Base-by-base conservation (phyloP, 2,329 filamentous ascomycete species). In the Hymenoscyphus fructigenus region DNA sequence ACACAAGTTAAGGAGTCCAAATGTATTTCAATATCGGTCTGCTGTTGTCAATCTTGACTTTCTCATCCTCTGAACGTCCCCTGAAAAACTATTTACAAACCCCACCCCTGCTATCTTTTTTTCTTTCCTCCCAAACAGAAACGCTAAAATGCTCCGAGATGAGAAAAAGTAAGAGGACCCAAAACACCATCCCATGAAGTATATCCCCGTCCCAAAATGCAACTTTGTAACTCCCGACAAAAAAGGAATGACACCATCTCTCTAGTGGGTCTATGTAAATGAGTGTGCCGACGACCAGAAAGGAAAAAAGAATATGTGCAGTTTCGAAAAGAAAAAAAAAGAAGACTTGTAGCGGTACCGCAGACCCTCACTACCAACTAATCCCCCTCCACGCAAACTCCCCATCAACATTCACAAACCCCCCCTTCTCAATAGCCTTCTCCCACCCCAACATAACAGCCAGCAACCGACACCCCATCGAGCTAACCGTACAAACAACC, bases 381-480 rank as follows among this genome's bases (percentile, higher is more conserved):
- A 81, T 71, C 1, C 78, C 78, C 61, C 74, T 82, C 90, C 90
- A 92, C 14, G 81, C 81, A 70, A 84, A 87, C 14, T 83, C 83
- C 1, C 89, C 89, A 75, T 94, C 91, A n/a, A 96, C 85, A 77
- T 96, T 96, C 65, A 86, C 82, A 91, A 92, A 96, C 56, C 82
- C 81, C 1, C 81, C 83, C 20, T 82, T 76, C 38, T 80, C 80
- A 66, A 92, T 82, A 5, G 84, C 86, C 34, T 81, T 82, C 44
- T 93, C 89, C 91, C 91, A 93, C 0, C 92, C 92, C 87, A 95
- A 87, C 88, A 96, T 93, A 50, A 96, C 91, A 1, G 86, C 92
- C 67, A 96, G 75, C 61, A 96, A 73, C 26, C 91, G 84, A 75
- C 92, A 96, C 0, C 86, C 86, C 77, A 83, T 85, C 38, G 88